phyloP scores from a whole-genome alignment of 306 rosid genomes.

The Corylus americana region DNA sequence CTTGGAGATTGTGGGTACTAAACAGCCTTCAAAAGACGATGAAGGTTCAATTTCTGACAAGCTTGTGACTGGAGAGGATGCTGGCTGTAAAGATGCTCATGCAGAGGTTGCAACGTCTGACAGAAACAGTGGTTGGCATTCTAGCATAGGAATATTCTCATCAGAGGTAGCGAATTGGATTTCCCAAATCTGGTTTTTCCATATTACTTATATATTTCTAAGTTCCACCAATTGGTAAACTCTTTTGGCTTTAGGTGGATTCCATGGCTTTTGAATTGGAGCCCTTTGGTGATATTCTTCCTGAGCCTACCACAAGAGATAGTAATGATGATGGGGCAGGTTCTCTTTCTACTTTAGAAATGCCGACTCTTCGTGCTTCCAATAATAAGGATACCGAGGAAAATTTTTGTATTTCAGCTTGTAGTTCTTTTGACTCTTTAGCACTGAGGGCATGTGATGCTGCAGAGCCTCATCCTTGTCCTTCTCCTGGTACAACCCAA shows the following conservation, averaged over 20 bases:
- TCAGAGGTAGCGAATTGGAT: slow-evolving; percentile 49
- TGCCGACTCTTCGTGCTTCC: slow-evolving; percentile 32
- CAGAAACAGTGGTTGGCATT: slow-evolving; percentile 40
- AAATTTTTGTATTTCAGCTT: slow-evolving; percentile 32
- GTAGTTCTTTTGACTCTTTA: slow-evolving; percentile 22
- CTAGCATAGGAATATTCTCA: slow-evolving; percentile 40
- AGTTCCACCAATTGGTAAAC: neutral
- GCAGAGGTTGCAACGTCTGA: slow-evolving; percentile 35
- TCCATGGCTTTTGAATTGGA: slow-evolving; percentile 63
- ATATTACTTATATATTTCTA: neutral
- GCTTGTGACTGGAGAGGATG: slow-evolving; percentile 20
- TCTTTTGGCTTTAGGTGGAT: slow-evolving; percentile 43
- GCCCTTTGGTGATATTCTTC: slow-evolving; percentile 50
- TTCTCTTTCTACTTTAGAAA: slow-evolving; percentile 28
- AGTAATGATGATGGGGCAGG: slow-evolving; percentile 33
- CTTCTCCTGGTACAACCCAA: slow-evolving; percentile 23
- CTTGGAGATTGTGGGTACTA: slow-evolving; percentile 17
- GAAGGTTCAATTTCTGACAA: slow-evolving; percentile 36
- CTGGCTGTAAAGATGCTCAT: slow-evolving; percentile 36
- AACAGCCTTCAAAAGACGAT: slow-evolving; percentile 16
- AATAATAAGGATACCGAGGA: slow-evolving; percentile 28
- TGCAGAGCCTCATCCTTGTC: slow-evolving; percentile 35
- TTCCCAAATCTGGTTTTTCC: neutral
- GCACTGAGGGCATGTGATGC: slow-evolving; percentile 30
- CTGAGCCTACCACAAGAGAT: slow-evolving; percentile 41